These are phyloP conservation scores for Sclerotinia nivalis DNA, from an alignment of 2,329 filamentous ascomycete species.

Conservation along the genomic window DNA sequence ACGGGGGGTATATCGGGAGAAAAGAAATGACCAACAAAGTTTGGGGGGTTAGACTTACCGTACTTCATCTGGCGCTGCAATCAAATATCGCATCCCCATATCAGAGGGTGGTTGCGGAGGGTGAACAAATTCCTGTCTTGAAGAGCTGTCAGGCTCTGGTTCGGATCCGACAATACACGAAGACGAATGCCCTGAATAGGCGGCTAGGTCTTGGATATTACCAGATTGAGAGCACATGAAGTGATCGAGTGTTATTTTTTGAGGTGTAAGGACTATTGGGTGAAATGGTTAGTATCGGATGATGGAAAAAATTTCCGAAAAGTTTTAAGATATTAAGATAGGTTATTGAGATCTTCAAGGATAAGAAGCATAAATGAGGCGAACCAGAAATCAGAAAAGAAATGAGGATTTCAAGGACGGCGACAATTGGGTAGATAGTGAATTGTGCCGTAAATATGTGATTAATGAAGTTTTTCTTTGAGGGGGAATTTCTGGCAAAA, in stretches of 20 bases:
- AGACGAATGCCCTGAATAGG: constrained; percentile 39
- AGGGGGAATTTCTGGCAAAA: neutral
- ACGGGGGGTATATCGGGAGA: constrained; percentile 27
- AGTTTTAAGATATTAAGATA: constrained; percentile 12
- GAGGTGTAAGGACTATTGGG: constrained; percentile 35
- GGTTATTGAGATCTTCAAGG: constrained; percentile 24
- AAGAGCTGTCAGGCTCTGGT: constrained; percentile 41
- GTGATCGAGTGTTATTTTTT: constrained; percentile 36
- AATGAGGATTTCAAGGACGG: constrained; percentile 17
- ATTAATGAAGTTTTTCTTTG: neutral
- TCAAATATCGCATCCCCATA: constrained; percentile 43
- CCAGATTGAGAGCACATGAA: constrained; percentile 44
- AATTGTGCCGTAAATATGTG: constrained; percentile 1
- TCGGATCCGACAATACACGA: constrained; percentile 41
- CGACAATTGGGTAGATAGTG: constrained; percentile 8
- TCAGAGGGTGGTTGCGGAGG: constrained; percentile 37
- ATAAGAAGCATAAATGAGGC: constrained; percentile 13
- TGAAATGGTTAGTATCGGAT: constrained; percentile 30
- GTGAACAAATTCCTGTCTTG: constrained; percentile 40
- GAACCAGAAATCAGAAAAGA: constrained; percentile 1
- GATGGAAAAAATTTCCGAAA: constrained; percentile 3
- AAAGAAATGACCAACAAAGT: constrained; percentile 36
- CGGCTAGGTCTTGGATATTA: constrained; percentile 41
- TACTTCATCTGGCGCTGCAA: constrained; percentile 41
- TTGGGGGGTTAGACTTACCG: constrained; percentile 36